Base-by-base conservation (phyloP, 768 basidiomycete genomes). In the Clitopilus passeckerianus region DNA sequence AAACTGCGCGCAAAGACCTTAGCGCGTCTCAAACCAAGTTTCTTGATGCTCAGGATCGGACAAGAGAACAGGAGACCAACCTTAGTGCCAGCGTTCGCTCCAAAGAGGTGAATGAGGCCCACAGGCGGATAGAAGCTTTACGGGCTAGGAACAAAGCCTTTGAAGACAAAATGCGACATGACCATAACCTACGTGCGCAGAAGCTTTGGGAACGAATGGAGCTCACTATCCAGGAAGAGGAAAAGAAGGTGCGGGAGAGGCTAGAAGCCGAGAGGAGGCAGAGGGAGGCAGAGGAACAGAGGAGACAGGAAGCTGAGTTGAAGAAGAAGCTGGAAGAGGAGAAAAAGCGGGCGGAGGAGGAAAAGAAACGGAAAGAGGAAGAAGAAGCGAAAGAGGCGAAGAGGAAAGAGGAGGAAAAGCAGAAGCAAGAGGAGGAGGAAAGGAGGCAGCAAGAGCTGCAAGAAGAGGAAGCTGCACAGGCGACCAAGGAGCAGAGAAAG, bases 131-230 rank as follows among this genome's bases (percentile, higher is more conserved):
- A 1, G 74, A 74, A 2, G 59, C 63, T 0, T 58, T 88, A 57
- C 72, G 77, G 33, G 56, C 81, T 18, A 71, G 73, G 59, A 78
- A 80, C 50, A 77, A 81, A 59, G 67, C 69, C 10, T 80, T 82
- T 24, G 79, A 87, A 58, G 71, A 74, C 35, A 68, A 65, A 54
- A 67, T 87, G 34, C 71, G 74, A 50, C 71, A 72, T 5, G 69
- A 64, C 8, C 85, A 82, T 82, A 78, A 77, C 41, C 78, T 77
- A 59, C 82, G 86, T 50, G 83, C 86, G 44, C 79, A 75, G 61
- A 65, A 66, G 54, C 72, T 84, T 35, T 85, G 84, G 74, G 76
- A 83, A 24, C 76, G 85, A 4, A 82, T 90, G 56, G 87, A 91
- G 69, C 67, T 61, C 1, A 84, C 78, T 6, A 91, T 91, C 61